phyloP scores from a whole-genome alignment of 129 eudicot genomes.

The Artemisia tridentata region DNA sequence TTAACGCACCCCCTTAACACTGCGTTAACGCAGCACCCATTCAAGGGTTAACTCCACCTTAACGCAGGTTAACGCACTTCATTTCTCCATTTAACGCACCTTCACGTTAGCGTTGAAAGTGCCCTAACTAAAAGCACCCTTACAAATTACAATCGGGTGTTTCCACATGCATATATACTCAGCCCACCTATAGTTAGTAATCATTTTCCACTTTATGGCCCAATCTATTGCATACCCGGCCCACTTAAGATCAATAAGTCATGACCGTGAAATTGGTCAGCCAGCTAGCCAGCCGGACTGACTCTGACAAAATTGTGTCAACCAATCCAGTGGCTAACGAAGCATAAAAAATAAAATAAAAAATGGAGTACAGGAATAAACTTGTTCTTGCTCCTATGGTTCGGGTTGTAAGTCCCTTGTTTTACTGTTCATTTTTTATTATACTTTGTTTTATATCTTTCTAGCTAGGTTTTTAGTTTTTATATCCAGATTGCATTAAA shows the following conservation, averaged over 20 bases:
- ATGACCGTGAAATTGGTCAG: slow-evolving; percentile 9
- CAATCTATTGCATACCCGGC: not conserved
- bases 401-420: slow-evolving; percentile 67
- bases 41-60: too few relatives aligned
- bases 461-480: not conserved
- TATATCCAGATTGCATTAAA: too few relatives aligned
- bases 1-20: too few relatives aligned
- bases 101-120: too few relatives aligned
- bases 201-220: not conserved
- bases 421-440: not conserved
- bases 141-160: too few relatives aligned
- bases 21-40: too few relatives aligned
- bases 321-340: slow-evolving; percentile 18
- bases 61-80: too few relatives aligned
- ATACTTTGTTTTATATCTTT: not conserved
- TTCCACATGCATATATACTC: too few relatives aligned
- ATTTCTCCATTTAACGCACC: too few relatives aligned
- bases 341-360: slow-evolving; percentile 2
- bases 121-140: too few relatives aligned
- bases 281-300: too few relatives aligned
- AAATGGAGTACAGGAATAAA: slow-evolving; percentile 75
- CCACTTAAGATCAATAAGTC: not conserved
- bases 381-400: slow-evolving; percentile 95
- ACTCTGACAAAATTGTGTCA: not conserved
- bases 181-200: too few relatives aligned